phyloP scores from a whole-genome alignment of 1,284 basidiomycete genomes.

The Ganoderma leucocontextum region DNA sequence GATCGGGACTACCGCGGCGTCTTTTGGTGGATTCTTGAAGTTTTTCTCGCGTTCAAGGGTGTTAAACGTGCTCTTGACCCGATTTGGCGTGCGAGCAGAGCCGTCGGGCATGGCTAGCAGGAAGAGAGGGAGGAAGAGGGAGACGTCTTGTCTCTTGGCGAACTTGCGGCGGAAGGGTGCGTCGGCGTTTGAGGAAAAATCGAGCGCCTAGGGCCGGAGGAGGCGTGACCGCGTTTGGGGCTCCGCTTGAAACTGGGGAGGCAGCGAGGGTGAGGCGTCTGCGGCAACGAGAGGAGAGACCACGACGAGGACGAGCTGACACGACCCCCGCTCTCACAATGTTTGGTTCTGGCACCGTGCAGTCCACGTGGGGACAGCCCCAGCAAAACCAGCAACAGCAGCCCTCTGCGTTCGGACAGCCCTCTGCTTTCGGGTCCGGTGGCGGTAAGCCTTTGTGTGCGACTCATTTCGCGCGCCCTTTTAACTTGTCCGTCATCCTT shows the following conservation, averaged over 20 bases:
- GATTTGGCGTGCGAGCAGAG: constrained; percentile 30
- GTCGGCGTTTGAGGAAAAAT: constrained; percentile 33
- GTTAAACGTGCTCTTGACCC: constrained; percentile 69
- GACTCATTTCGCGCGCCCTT: constrained; percentile 43
- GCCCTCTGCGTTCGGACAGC: constrained; percentile 53
- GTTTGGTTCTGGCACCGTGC: constrained; percentile 61
- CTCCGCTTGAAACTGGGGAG: constrained; percentile 34
- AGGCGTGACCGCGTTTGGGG: constrained; percentile 35
- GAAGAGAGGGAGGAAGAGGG: constrained; percentile 1
- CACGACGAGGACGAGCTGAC: constrained; percentile 38
- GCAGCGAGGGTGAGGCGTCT: constrained; percentile 25
- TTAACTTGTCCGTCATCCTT: constrained; percentile 33
- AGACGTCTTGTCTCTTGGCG: constrained; percentile 12
- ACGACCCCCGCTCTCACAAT: constrained; percentile 46
- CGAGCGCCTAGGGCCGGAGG: constrained; percentile 23
- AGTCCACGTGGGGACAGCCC: constrained; percentile 72
- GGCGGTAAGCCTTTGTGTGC: constrained; percentile 45
- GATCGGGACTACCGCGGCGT: constrained; percentile 79
- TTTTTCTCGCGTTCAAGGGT: constrained; percentile 86
- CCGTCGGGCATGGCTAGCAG: constrained; percentile 47
- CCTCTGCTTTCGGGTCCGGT: constrained; percentile 54
- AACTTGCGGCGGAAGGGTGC: constrained; percentile 12
- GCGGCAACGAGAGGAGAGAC: constrained; percentile 28
- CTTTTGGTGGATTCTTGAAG: constrained; percentile 82
- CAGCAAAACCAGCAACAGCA: constrained; percentile 59